Base-by-base conservation (phyloP, 768 basidiomycete species). In the Lepiota brunneoincarnata region DNA sequence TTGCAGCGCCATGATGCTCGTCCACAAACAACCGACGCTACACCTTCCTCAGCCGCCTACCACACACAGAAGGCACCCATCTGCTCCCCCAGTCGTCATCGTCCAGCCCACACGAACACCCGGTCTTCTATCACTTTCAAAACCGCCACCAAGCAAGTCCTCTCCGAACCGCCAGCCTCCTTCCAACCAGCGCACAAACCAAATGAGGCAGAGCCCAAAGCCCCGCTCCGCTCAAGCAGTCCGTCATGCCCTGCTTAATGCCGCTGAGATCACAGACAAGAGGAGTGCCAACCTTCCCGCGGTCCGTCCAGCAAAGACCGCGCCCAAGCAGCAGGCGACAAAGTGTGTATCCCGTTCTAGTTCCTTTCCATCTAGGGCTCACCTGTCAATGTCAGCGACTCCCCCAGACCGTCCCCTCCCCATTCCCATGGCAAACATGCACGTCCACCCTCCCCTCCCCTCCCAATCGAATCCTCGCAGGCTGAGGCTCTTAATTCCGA, bases 51-150 rank as follows among this genome's bases (percentile, higher is more conserved):
- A 61, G 54, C 12, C 71, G 62, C 20, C 61, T 64, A 6, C 56
- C 59, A 18, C 15, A 2, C 87, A 88, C 67, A 75, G 81, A 56
- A 76, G 89, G 50, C 80, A 83, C 63, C 83, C 87, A 17, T 89
- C 88, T 0, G 87, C 88, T 0, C 84, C 85, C 6, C 80, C 82
- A 0, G 76, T 82, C 34, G 80, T 86, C 61, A 75, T 84, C 56
- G 82, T 87, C 3, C 86, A 87, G 66, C 82, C 89, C 2, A 88
- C 89, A 11, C 78, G 78, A 51, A 87, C 82, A 0, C 89, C 88
- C 0, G 89, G 89, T 64, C 76, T 91, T 7, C 78, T 91, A 48
- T 79, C 83, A 44, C 75, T 91, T 46, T 81, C 86, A 50, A 86
- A 83, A 74, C 83, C 83, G 11, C 49, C 59, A 41, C 69, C n/a